Conservation (phyloP, 2,329 filamentous ascomycete species). For the Talaromyces atroroseus region DNA sequence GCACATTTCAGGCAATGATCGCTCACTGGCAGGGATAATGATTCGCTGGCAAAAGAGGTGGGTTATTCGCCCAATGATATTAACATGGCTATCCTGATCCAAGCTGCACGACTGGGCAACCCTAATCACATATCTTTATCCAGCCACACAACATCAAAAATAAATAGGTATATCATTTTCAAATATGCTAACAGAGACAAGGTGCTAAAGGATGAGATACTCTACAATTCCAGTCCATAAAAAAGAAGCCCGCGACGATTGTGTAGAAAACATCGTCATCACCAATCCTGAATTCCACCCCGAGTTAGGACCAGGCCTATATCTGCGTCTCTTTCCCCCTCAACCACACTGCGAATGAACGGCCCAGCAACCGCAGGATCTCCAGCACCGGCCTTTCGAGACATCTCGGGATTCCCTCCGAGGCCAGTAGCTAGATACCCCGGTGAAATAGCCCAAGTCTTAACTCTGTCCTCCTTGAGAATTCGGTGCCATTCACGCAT, state of each 20-base stretch:
- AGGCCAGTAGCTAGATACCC: slow-evolving; percentile 47
- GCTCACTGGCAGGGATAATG: too few species aligned
- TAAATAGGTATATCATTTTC: too few species aligned
- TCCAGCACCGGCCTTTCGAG: slow-evolving; percentile 19
- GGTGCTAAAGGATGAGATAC: too few species aligned
- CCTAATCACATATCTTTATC: too few species aligned
- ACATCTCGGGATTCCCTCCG: slow-evolving; percentile 28
- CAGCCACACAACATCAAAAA: too few species aligned
- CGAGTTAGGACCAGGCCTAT: slow-evolving; percentile 32
- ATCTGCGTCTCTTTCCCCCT: slow-evolving; percentile 39
- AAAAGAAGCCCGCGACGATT: too few species aligned
- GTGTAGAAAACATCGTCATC: not conserved
- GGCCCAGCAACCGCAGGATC: slow-evolving; percentile 30
- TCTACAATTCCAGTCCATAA: too few species aligned
- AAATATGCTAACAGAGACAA: too few species aligned
- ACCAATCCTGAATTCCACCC: slow-evolving; percentile 12
- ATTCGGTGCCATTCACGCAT: slow-evolving; percentile 42
- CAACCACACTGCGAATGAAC: slow-evolving; percentile 37
- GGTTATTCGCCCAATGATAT: not conserved
- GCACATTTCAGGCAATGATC: not conserved
- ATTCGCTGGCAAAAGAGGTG: too few species aligned
- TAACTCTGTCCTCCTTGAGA: slow-evolving; percentile 47
- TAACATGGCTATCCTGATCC: too few species aligned
- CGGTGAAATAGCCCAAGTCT: slow-evolving; percentile 46
- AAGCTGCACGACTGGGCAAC: too few species aligned